Base-by-base conservation (phyloP, 2,329 filamentous ascomycete genomes). In the Colletotrichum orbiculare region DNA sequence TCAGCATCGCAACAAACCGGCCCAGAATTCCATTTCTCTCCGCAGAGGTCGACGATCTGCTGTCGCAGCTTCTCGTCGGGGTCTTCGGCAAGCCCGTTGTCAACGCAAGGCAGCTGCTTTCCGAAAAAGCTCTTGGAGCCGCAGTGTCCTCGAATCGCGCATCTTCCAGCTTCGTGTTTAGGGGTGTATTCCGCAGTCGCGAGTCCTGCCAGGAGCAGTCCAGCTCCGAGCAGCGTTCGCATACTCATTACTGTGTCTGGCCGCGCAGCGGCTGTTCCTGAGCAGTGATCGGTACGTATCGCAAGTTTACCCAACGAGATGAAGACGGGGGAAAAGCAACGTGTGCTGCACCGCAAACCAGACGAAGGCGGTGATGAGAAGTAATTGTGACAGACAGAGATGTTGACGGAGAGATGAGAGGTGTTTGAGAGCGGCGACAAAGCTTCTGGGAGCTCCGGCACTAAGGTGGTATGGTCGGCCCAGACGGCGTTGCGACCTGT, bases 121-220 rank as follows among this genome's bases (percentile, higher is more conserved):
- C 94, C 93, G 73, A 98, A 98, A 76, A 96, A 91, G 68, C 91
- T 90, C 78, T 95, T 90, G 77, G 94, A 94, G 52, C 96, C 96
- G 75, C 96, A 99, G 68, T 96, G 91, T 8, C 94, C 94, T 54
- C 95, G 88, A 68, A 98, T 93, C 1, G 95, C 93, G 78, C 95
- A 98, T 69, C 95, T 87, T 45, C 95, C 95, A 54, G 90, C 83
- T 78, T 97, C 94, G 72, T 97, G 95, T 69, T 89, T 92, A 1
- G 84, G 82, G 0, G 86, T 88, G 62, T 71, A 73, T 43, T 78
- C 71, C 53, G 73, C 73, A 43, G 72, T 57, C n/a, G 68, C 67
- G 10, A 66, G 45, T 4, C 54, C 43, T 9, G 71, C 68, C 43
- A 77, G 60, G 55, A 79, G 63, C 57, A 75, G 64, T 17, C 71